These are phyloP conservation scores for Aegilops longissima DNA, from an alignment of 176 grass and related monocot species.

Conservation along the genomic window DNA sequence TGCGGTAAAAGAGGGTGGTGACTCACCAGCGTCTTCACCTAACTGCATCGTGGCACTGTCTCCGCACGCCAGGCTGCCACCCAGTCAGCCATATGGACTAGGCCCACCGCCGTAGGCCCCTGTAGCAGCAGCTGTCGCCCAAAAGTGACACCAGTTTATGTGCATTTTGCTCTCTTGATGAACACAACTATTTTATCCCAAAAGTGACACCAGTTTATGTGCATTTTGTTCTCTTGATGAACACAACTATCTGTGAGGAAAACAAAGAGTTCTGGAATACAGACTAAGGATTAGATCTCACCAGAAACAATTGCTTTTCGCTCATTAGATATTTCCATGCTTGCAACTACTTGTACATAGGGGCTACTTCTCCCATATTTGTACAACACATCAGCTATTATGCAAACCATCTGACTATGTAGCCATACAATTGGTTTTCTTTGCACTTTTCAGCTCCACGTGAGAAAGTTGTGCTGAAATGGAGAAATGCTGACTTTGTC, in stretches of 20 bases:
- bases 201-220: not conserved
- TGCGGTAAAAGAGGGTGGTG: too few relatives aligned
- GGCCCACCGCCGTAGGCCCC: too few relatives aligned
- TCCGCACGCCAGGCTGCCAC: too few relatives aligned
- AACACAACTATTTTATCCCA: not conserved
- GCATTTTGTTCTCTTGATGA: not conserved
- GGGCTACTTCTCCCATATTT: not conserved
- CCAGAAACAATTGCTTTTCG: not conserved
- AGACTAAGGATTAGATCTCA: not conserved
- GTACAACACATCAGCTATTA: not conserved
- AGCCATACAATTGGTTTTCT: not conserved
- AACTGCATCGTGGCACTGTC: too few relatives aligned
- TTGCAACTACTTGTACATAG: conserved; percentile 18
- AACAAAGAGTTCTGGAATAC: not conserved
- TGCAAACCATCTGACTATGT: conserved; percentile 2
- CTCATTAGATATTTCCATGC: not conserved
- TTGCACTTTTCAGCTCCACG: not conserved
- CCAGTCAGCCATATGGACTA: too few relatives aligned
- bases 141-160: not conserved
- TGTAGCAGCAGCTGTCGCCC: too few relatives aligned
- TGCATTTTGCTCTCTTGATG: not conserved
- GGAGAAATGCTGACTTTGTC: not conserved
- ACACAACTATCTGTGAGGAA: not conserved
- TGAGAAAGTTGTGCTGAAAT: not conserved
- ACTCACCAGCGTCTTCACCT: too few relatives aligned